Evolutionary conservation across 1,284 basidiomycete species (phyloP), one percentile per base, ranked within the genome.

Genomic region (Sporisorium iseilematis-ciliati): DNA sequence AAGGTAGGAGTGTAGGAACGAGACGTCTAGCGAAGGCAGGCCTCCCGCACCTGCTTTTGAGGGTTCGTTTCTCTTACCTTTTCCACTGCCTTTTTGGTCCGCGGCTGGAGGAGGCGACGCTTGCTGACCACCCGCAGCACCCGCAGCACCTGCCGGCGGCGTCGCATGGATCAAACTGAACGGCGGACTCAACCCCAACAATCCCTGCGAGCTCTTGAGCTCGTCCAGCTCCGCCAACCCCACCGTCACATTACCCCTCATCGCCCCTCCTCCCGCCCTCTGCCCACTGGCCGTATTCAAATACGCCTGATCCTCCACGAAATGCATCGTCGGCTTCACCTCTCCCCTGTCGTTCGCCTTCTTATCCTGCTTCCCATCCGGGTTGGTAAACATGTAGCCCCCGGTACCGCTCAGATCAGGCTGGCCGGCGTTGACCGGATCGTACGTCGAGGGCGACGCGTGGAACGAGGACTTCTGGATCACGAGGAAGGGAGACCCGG

Each of bases 101-200:
- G 5, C 51, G 5, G 25, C 38, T 20, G 41, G 7, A 29, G 29
- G 29, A 12, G 38, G 14, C 38, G 38, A 18, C 38, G 38, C 3
- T 12, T 18, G 3, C 45, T 46, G 12, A 7, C 45, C 45, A 4
- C 25, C 25, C 7, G 12, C 11, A n/a, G 11, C 20, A 10, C 40
- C 35, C 25, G 16, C 35, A 11, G 14, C 25, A n/a, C n/a, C n/a
- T n/a, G n/a, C n/a, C 31, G 31, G 10, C 29, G 46, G 26, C 35
- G 42, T 42, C 41, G 31, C 31, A 38, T 38, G 20, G 7, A 65
- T 45, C 43, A 31, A 3, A 43, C 48, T 49, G 4, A 66, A 57
- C 8, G 71, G 62, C 23, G 72, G 72, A 56, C 55, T 54, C n/a
- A 75, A 35, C 3, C 72, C 72, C 21, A 75, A 29, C 25, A 75